These are phyloP conservation scores for Trichocladium uniseriatum DNA, from an alignment of 495 filamentous ascomycete genomes.

Conservation along the genomic window DNA sequence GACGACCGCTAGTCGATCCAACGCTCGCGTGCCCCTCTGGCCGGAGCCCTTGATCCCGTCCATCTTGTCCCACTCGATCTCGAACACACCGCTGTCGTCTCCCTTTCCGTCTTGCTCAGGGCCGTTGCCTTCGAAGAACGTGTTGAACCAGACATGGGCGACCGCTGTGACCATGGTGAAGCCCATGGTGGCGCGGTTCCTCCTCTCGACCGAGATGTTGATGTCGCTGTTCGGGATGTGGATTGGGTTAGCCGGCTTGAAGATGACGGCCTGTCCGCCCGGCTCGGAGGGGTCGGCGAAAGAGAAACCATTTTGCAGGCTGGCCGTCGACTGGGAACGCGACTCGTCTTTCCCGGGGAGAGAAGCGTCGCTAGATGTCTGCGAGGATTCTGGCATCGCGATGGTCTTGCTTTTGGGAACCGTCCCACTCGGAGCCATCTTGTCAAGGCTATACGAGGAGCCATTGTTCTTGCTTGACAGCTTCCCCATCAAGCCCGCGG, in stretches of 20 bases:
- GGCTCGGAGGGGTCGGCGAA: slow-evolving; percentile 30
- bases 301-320: slow-evolving; percentile 9
- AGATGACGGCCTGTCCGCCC: slow-evolving; percentile 60
- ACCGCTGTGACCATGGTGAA: slow-evolving; percentile 86
- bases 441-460: slow-evolving; percentile 11
- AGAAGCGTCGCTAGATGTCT: background rate
- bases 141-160: slow-evolving; percentile 94
- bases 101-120: slow-evolving; percentile 47
- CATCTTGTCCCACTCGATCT: slow-evolving; percentile 52
- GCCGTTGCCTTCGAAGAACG: slow-evolving; percentile 79
- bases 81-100: slow-evolving; percentile 45
- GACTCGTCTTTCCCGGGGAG: slow-evolving; percentile 3
- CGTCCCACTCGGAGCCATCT: background rate
- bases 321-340: slow-evolving; percentile 17
- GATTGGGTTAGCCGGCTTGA: slow-evolving; percentile 54
- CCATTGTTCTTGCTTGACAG: slow-evolving; percentile 13
- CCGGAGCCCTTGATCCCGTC: slow-evolving; percentile 66
- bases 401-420: slow-evolving; percentile 22
- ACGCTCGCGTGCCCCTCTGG: slow-evolving; percentile 67
- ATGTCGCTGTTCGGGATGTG: slow-evolving; percentile 72
- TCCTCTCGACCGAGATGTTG: slow-evolving; percentile 77
- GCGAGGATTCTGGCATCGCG: slow-evolving; percentile 11
- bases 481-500: slow-evolving; percentile 17
- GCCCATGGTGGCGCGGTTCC: slow-evolving; percentile 59
- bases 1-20: slow-evolving; percentile 79